Percentiles rank a stretch among this genome's conserved stretches.
Evolutionary conservation across 192 early-diverging fungal genomes (phyloP).

Genomic region (Glomus cerebriforme): DNA sequence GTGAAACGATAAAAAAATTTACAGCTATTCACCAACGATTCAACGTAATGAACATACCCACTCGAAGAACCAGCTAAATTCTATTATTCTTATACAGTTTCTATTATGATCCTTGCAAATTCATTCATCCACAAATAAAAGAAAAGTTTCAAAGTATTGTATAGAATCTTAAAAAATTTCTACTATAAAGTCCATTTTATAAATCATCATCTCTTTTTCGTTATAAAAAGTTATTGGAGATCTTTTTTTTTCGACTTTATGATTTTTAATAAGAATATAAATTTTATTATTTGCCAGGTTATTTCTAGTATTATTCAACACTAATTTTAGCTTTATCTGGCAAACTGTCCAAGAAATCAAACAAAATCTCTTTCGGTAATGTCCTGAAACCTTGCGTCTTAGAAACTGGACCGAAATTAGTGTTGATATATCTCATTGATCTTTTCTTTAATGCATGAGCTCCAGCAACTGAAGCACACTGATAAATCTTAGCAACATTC

Average conservation of each 20-base stretch:
- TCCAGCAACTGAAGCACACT: conserved; percentile 50
- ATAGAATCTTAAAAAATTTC: background rate
- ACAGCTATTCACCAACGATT: background rate
- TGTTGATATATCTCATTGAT: conserved; percentile 56
- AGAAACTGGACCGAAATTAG: conserved; percentile 61
- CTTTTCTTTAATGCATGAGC: conserved; percentile 54
- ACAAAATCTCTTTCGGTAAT: conserved; percentile 53
- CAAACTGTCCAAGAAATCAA: conserved; percentile 63
- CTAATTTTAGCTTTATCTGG: conserved; percentile 52
- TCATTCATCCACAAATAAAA: background rate
- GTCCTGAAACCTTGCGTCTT: conserved; percentile 56
- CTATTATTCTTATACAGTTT: background rate
- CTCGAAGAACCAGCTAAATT: background rate
- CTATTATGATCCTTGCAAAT: background rate
- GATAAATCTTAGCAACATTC: conserved; percentile 58
- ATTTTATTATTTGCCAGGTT: background rate
- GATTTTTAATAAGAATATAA: background rate
- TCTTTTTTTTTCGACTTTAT: too few relatives aligned
- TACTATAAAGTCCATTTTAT: background rate
- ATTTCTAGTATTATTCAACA: background rate
- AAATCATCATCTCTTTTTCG: background rate
- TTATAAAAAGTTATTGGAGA: background rate
- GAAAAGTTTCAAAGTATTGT: background rate
- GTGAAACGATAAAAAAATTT: too few relatives aligned
- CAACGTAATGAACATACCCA: background rate